Base-by-base conservation (phyloP, 108 stramenopile genomes). In the Pseudonitzschia pungens region DNA sequence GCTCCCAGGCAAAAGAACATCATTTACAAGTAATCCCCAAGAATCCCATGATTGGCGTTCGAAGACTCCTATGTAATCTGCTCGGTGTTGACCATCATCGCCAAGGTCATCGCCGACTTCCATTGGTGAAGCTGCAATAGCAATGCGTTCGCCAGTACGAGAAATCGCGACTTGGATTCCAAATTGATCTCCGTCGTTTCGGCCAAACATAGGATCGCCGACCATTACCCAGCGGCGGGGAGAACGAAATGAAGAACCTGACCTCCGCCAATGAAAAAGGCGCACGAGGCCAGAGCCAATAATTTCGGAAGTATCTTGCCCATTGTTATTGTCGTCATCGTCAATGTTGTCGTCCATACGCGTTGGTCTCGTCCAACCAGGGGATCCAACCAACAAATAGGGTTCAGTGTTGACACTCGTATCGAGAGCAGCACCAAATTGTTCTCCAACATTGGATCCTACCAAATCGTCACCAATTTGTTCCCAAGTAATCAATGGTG, bases 401-500 rank as follows among this genome's bases (percentile, higher is more conserved):
- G 76, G 69, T 20, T 77, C 53, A 11, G 26, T 43, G 20, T 58
- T 70, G 16, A 48, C 24, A 53, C 76, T 77, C 69, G 70, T 70
- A 26, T 58, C 76, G 18, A 77, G 48, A 22, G 63, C 59, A 24
- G 50, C 18, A 12, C 76, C 76, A 31, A 77, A 65, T 11, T 8
- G 27, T 55, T 77, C 76, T 31, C 76, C 76, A 10, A 29, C 21
- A n/a, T 70, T 48, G 7, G 45, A 29, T 50, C 76, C 76, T 0
- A 54, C 51, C 62, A 77, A 22, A 54, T 70, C 76, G 48, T 53
- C 21, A 9, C 76, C 76, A 22, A 65, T 33, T 64, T 77, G 68
- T 1, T 51, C 36, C 76, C 76, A 77, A 26, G 20, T 18, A 9
- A 6, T 26, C 26, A 16, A 22, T 21, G 16, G 31, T 11, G 52